These are phyloP conservation scores for Oryza longistaminata DNA, from an alignment of 176 grass and related monocot genomes.

Conservation along the genomic window DNA sequence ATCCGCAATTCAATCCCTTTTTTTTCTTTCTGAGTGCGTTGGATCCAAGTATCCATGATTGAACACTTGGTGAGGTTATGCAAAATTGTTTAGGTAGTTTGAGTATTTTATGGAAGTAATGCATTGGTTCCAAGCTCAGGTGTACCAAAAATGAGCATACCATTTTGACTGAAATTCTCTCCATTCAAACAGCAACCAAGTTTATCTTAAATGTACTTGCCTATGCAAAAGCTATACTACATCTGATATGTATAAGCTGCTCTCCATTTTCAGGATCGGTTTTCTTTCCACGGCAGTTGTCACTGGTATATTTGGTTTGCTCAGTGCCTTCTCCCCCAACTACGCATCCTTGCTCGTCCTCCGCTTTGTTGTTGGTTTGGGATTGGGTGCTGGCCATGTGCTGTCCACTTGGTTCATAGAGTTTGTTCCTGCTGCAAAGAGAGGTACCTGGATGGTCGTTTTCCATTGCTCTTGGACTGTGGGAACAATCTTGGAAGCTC, in stretches of 20 bases:
- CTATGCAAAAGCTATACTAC: neutral
- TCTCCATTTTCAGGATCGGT: constrained; percentile 42
- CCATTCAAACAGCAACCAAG: no score
- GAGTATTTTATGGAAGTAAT: no score
- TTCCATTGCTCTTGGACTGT: constrained; percentile 51
- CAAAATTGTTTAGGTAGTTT: no score
- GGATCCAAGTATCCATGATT: neutral
- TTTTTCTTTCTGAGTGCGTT: neutral
- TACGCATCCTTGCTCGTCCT: constrained; percentile 50
- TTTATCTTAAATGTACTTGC: neutral
- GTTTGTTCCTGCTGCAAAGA: constrained; percentile 65
- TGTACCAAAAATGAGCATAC: no score
- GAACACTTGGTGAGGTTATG: neutral
- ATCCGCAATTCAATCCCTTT: neutral
- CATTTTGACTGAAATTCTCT: no score
- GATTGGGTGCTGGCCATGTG: constrained; percentile 60
- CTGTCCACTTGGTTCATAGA: constrained; percentile 80
- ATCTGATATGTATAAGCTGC: neutral
- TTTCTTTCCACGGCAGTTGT: constrained; percentile 70
- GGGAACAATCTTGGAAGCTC: constrained; percentile 65
- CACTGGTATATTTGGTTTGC: constrained; percentile 59
- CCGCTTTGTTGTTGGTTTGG: constrained; percentile 63
- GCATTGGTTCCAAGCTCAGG: no score
- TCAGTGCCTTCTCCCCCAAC: constrained; percentile 70
- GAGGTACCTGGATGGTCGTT: constrained; percentile 59